Evolutionary conservation across 2,329 filamentous ascomycete genomes (phyloP), one percentile per base, ranked within the genome.

Genomic region (Fusarium mangiferae): DNA sequence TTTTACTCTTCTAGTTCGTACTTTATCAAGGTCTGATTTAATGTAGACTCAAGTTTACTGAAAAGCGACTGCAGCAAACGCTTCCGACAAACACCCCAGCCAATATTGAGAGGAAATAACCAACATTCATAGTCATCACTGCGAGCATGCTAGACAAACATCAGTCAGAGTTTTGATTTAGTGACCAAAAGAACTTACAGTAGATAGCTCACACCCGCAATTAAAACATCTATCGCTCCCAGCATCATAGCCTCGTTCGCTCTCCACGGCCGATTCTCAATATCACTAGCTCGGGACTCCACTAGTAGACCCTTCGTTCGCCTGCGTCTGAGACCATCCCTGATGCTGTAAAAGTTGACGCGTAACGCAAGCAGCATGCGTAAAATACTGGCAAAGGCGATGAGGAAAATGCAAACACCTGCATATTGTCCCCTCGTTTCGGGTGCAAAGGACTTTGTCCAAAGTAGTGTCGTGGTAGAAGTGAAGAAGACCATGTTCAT

Each of bases 61-160:
- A 39, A 18, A 24, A 39, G 24, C 26, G 56, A 20, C 24, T 38
- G 4, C 42, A 59, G 12, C 36, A 18, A n/a, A 59, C 56, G 4
- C 56, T 59, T 36, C 56, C 56, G 9, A 38, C 4, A 5, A 59
- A 51, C 1, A 59, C 33, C 2, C 56, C 56, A 5, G 42, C 42
- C 15, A 59, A 18, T 2, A 59, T 26, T 0, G 56, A 59, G 1
- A 59, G 35, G 9, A 59, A 59, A 12, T 59, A 59, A 11, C 56
- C 56, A 24, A 51, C 42, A 10, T 59, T 59, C 56, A 59, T 59
- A 6, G 56, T 59, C 56, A 59, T 59, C 4, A 59, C 56, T 18
- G 42, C 56, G 1, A 59, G 56, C 56, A 59, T 59, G 2, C 56
- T 59, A 17, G 24, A 36, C 10, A 20, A 14, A 13, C 12, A 10